Evolutionary conservation across 768 basidiomycete genomes (phyloP).

Genomic region (Rubroboletus satanas): DNA sequence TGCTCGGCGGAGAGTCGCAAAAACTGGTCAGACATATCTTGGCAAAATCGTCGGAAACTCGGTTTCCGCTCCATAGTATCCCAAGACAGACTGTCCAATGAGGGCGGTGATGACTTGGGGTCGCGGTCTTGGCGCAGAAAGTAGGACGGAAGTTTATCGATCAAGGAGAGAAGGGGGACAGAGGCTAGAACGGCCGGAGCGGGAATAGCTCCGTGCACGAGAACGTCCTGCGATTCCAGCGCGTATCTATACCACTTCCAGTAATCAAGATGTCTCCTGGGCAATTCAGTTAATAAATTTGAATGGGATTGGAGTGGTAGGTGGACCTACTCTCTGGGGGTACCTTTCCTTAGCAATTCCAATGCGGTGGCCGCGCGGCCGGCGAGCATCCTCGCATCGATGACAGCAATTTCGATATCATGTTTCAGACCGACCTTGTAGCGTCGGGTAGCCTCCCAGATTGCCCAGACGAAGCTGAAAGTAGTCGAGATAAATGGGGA

Average conservation of each 20-base stretch:
- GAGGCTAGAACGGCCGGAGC: conserved; percentile 63
- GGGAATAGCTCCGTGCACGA: conserved; percentile 67
- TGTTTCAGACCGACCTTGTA: conserved; percentile 71
- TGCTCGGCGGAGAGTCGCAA: conserved; percentile 49
- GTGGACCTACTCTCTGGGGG: conserved; percentile 51
- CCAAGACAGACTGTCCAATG: conserved; percentile 46
- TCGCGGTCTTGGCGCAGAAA: conserved; percentile 42
- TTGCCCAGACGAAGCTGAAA: conserved; percentile 77
- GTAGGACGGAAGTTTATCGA: conserved; percentile 70
- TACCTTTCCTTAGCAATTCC: conserved; percentile 53
- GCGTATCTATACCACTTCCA: conserved; percentile 78
- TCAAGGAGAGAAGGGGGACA: conserved; percentile 59
- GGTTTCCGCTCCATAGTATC: conserved; percentile 56
- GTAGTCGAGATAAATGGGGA: conserved; percentile 73
- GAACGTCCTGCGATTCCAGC: conserved; percentile 71
- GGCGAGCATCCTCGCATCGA: conserved; percentile 60
- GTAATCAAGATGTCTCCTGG: conserved; percentile 57
- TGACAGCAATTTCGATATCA: conserved; percentile 73
- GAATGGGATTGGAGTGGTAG: not conserved
- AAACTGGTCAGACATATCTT: conserved; percentile 63
- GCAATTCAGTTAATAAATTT: not conserved
- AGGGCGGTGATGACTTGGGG: conserved; percentile 26
- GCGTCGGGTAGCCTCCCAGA: conserved; percentile 79
- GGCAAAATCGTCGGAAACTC: conserved; percentile 68
- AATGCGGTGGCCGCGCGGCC: conserved; percentile 61